Conservation (phyloP, 2,329 filamentous ascomycete species). For the Botrytis squamosa region DNA sequence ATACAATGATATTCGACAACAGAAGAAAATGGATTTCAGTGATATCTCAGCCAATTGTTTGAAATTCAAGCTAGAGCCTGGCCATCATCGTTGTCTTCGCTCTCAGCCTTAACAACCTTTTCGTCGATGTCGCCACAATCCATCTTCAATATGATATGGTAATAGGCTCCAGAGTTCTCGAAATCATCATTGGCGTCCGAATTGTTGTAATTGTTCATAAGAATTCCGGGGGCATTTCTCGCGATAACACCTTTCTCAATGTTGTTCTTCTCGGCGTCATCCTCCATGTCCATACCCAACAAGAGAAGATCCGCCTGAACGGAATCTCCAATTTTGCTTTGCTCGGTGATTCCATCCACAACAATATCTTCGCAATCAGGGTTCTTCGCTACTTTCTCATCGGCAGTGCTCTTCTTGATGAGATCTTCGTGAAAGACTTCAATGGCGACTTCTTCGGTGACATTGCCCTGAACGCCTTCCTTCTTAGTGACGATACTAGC, state of each 20-base stretch:
- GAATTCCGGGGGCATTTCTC: accelerated
- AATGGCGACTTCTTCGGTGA: neutral
- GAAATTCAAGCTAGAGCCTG: neutral
- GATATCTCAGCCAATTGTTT: accelerated
- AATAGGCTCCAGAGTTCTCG: neutral
- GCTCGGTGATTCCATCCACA: accelerated
- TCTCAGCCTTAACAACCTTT: neutral
- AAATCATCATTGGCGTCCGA: neutral
- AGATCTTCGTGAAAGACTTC: neutral
- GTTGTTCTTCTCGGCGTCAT: too few species aligned
- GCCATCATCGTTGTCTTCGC: neutral
- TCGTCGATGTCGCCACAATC: neutral
- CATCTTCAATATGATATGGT: neutral
- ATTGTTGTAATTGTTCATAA: accelerated
- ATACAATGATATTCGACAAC: neutral
- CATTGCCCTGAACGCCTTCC: neutral
- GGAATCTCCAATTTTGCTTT: neutral
- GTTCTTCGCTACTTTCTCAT: accelerated
- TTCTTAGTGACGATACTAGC: neutral
- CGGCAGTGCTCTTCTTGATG: neutral
- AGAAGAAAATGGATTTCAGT: neutral
- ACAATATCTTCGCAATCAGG: neutral
- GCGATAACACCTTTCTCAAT: neutral
- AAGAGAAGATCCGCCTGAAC: too few species aligned
- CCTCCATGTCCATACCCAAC: too few species aligned